A percentile compares a stretch with the other conserved stretches of the same genome.
Conservation (phyloP, 2,329 filamentous ascomycete species). For the Huntiella omanensis region DNA sequence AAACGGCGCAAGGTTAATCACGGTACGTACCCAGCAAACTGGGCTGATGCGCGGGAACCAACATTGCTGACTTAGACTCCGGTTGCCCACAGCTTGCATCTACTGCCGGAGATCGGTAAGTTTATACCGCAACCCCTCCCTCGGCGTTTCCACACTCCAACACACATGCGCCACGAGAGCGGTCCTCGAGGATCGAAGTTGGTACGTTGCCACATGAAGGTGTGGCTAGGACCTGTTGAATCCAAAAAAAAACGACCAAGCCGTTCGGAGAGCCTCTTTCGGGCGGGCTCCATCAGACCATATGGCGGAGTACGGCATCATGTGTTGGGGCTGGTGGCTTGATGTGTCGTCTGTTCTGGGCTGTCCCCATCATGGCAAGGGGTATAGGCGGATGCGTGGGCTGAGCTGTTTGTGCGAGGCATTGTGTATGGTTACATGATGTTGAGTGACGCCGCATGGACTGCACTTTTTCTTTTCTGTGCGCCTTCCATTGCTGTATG, state of each 20-base stretch:
- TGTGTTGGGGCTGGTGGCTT: too few species aligned
- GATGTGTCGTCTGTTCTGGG: too few species aligned
- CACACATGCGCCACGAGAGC: too few species aligned
- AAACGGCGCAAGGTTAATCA: slow-evolving; percentile 82
- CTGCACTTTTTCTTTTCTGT: slow-evolving; percentile 6
- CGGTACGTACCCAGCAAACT: slow-evolving; percentile 35
- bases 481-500: too few species aligned
- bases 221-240: too few species aligned
- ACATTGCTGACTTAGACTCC: slow-evolving; percentile 15
- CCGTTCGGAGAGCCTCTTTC: not conserved
- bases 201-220: too few species aligned
- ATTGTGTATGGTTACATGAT: slow-evolving; percentile 1
- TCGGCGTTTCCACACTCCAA: too few species aligned
- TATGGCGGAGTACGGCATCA: too few species aligned
- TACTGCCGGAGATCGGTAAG: slow-evolving; percentile 83
- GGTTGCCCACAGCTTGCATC: slow-evolving; percentile 50
- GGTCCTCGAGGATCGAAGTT: too few species aligned
- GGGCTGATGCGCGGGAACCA: not conserved
- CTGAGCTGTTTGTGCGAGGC: too few species aligned
- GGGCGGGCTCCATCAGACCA: not conserved
- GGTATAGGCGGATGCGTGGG: not conserved
- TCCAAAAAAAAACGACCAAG: not conserved
- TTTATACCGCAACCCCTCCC: slow-evolving; percentile 15
- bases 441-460: slow-evolving; percentile 3
- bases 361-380: not conserved